Base-by-base conservation (phyloP, 2,329 filamentous ascomycete species). In the Fusarium sp. region DNA sequence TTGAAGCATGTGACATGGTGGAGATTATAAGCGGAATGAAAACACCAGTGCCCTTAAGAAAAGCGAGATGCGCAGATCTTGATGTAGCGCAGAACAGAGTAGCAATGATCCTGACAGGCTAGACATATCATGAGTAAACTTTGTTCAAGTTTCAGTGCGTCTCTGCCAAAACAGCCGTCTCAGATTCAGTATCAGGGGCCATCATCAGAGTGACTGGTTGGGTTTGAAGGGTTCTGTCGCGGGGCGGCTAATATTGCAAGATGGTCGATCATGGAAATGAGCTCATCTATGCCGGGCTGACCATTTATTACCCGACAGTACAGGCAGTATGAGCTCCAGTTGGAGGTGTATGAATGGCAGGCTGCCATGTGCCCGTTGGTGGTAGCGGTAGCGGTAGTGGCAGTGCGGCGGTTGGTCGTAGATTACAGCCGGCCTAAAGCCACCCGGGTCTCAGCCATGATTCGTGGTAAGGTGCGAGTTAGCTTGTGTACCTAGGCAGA, bases 11-110 rank as follows among this genome's bases (percentile, higher is more conserved):
- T 50, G 55, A 27, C 47, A 56, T 56, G 43, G 35, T 27, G 51
- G 29, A 53, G 52, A 45, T 60, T 37, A 27, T 38, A 60, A 66
- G 50, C 51, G 54, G 52, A 53, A 59, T 44, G 44, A 68, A 49
- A 67, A 53, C 47, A 54, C 56, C 63, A 25, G 23, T 25, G 23
- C 23, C 23, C 4, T 4, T 25, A 25, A 25, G 21, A 25, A 54
- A 49, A 62, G 52, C 49, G 36, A 57, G 55, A 69, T 68, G 57
- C 49, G 57, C 51, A 69, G 65, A 67, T 67, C 62, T 66, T 23
- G 52, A 48, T 57, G 42, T 15, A 49, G 38, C 38, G 38, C 36
- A 57, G 38, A 53, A 9, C 29, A 32, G 51, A 29, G 27, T 29
- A 10, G 19, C 23, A 25, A 25, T 25, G 8, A 25, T 25, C 23